Evolutionary conservation across 208 protist genomes (phyloP), one percentile per base, ranked within the genome.

Genomic region (Trypanosoma platydactyli): DNA sequence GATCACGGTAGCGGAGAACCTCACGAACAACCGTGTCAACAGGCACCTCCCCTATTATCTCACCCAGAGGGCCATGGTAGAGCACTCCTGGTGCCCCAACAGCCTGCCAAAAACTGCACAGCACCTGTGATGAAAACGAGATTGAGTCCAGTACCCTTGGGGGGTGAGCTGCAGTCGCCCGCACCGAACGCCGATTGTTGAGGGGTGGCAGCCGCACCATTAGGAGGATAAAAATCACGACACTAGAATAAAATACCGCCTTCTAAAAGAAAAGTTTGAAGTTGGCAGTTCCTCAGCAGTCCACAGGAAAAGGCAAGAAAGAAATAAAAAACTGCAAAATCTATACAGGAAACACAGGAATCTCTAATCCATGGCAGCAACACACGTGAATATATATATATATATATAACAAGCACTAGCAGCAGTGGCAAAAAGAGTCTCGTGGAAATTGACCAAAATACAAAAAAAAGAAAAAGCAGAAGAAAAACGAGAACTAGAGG

Each of bases 31-130:
- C 86, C 6, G 78, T 71, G 0, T 80, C 86, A 0, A 33, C 66
- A 5, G 60, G 57, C 33, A 86, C 81, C 11, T 62, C 57, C 3
- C 88, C 85, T 5, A 89, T 73, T 0, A 64, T 44, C 29, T 88
- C 81, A 0, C 90, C 90, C 5, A 96, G 68, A 1, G 90, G 90
- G 4, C 84, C 87, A 20, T 57, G 53, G 57, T 75, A 90, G 35
- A 96, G 57, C 11, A 64, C 58, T 0, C 54, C 51, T 20, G 79
- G 71, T 27, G 73, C 73, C 12, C 63, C 50, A 11, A 64, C 29
- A 27, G 76, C 77, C 42, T 84, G 68, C 90, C 90, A 96, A 52
- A 79, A 91, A 3, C 79, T 30, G 3, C 27, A 9, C 0, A 58
- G 11, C 27, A n/a, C 25, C 48, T 29, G 30, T 11, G 41, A n/a